phyloP scores from a whole-genome alignment of 202 grass and related monocot genomes.

The Digitaria exilis region DNA sequence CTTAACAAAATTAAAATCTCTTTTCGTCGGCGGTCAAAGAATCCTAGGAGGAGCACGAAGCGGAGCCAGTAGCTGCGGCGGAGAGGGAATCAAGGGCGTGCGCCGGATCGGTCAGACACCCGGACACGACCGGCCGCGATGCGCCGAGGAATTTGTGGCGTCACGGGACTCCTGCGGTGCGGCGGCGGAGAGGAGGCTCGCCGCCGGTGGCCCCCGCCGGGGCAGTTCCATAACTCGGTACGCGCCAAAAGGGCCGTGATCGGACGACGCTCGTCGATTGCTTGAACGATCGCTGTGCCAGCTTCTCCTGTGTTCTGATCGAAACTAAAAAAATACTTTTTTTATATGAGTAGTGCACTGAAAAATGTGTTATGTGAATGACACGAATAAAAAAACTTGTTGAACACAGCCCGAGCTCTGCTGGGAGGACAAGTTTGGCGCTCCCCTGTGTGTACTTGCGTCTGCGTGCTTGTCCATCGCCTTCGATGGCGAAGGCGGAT shows the following conservation, averaged over 20 bases:
- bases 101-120: constrained; percentile 34
- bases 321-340: too few relatives aligned
- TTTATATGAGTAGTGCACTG: too few relatives aligned
- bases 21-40: constrained; percentile 34
- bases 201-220: neutral
- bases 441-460: neutral
- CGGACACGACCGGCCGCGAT: constrained; percentile 7
- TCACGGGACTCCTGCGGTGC: constrained; percentile 29
- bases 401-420: too few relatives aligned
- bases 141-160: neutral
- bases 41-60: constrained; percentile 38
- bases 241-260: constrained; percentile 33
- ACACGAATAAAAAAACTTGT: too few relatives aligned
- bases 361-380: too few relatives aligned
- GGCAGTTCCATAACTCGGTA: constrained; percentile 28
- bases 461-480: neutral
- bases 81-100: constrained; percentile 32
- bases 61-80: neutral
- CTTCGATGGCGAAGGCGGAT: neutral
- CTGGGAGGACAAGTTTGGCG: neutral
- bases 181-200: neutral
- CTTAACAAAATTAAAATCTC: too few relatives aligned
- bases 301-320: too few relatives aligned
- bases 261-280: neutral
- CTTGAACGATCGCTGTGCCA: neutral